phyloP scores from a whole-genome alignment of 306 rosid species.

The Mucuna pruriens region DNA sequence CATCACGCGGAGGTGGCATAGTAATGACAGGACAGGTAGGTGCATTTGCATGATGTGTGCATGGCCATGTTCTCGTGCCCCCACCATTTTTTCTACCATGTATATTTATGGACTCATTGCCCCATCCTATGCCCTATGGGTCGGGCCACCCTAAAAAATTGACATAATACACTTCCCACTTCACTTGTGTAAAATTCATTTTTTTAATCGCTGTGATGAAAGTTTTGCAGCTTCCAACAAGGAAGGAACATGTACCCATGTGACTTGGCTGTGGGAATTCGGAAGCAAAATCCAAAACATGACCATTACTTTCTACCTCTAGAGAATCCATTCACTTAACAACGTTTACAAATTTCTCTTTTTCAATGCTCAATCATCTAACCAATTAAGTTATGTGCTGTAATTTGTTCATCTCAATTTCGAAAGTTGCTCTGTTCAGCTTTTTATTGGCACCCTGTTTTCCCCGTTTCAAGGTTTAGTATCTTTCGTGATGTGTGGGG shows the following conservation, averaged over 20 bases:
- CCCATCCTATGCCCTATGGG: conserved; percentile 10
- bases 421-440: neutral
- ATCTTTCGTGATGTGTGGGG: neutral
- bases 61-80: conserved; percentile 43
- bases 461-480: conserved; percentile 7
- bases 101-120: conserved; percentile 3
- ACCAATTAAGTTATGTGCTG: neutral
- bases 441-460: neutral
- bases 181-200: neutral
- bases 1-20: conserved; percentile 36
- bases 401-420: neutral
- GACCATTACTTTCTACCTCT: neutral
- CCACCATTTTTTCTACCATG: neutral
- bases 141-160: conserved; percentile 22
- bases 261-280: conserved; percentile 33
- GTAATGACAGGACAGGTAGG: conserved; percentile 39
- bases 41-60: conserved; percentile 41
- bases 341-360: neutral
- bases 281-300: conserved; percentile 30
- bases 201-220: neutral
- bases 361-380: conserved; percentile 7
- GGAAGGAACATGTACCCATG: conserved; percentile 54
- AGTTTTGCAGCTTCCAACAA: conserved; percentile 24
- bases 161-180: neutral
- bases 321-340: neutral